A percentile compares a stretch with the other conserved stretches of the same genome.
Conservation (phyloP, 1,284 basidiomycete genomes). For the Papiliotrema terrestris region DNA sequence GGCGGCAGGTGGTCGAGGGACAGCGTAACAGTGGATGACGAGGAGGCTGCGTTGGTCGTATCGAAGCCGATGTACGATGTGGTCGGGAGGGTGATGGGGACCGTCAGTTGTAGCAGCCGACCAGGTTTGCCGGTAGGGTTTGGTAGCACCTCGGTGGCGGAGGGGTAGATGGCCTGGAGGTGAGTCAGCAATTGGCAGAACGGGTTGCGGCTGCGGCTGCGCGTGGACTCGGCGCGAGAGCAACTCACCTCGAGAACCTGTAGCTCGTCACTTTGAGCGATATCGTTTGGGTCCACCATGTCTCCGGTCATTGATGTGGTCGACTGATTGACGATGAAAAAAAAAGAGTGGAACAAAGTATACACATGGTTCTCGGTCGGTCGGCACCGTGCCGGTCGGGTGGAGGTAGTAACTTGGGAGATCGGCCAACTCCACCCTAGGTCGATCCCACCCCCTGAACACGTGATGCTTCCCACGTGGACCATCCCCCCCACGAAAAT, state of each 20-base stretch:
- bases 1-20: constrained; percentile 34
- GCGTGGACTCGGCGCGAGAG: too few species aligned
- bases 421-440: too few species aligned
- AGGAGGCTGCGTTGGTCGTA: constrained; percentile 4
- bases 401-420: too few species aligned
- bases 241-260: background rate
- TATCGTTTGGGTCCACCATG: background rate
- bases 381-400: too few species aligned
- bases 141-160: constrained; percentile 13
- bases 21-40: constrained; percentile 9
- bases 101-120: constrained; percentile 15
- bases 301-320: too few species aligned
- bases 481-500: too few species aligned
- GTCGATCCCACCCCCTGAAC: too few species aligned
- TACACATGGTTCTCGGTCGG: too few species aligned
- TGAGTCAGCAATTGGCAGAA: background rate
- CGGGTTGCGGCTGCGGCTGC: background rate
- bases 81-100: constrained; percentile 29
- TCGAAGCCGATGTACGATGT: constrained; percentile 1
- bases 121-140: constrained; percentile 13
- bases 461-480: too few species aligned
- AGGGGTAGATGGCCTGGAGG: constrained; percentile 37
- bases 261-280: background rate
- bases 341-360: too few species aligned
- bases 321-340: too few species aligned